A percentile compares a stretch with the other conserved stretches of the same genome.
Conservation (phyloP, 2,329 filamentous ascomycete species). For the Arachnomyces sp. region DNA sequence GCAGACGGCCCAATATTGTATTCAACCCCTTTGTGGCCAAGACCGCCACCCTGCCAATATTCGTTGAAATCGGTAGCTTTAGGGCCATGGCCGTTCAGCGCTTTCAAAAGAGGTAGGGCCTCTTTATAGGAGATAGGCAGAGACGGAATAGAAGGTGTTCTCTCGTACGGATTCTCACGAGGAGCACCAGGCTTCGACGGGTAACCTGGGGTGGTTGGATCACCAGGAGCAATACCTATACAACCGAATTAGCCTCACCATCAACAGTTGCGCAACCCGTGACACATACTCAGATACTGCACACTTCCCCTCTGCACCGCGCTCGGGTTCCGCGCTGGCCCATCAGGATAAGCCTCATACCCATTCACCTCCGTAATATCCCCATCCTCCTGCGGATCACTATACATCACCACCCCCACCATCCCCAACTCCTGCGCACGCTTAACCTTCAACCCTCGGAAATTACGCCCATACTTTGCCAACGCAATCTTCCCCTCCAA, state of each 20-base stretch:
- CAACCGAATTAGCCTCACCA: slow-evolving; percentile 12
- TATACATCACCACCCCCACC: slow-evolving; percentile 76
- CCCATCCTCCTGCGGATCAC: slow-evolving; percentile 83
- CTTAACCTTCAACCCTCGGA: slow-evolving; percentile 87
- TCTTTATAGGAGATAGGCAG: slow-evolving; percentile 84
- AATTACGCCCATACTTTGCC: slow-evolving; percentile 75
- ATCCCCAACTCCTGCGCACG: slow-evolving; percentile 84
- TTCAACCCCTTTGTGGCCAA: slow-evolving; percentile 69
- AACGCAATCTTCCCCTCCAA: slow-evolving; percentile 80
- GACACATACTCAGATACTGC: slow-evolving; percentile 64
- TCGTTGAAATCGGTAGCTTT: slow-evolving; percentile 64
- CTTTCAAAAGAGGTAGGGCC: slow-evolving; percentile 76
- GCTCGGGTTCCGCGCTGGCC: slow-evolving; percentile 78
- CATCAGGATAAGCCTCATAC: slow-evolving; percentile 68
- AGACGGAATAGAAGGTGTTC: slow-evolving; percentile 79
- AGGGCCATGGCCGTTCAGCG: slow-evolving; percentile 81
- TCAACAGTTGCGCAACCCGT: slow-evolving; percentile 1
- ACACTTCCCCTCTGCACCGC: slow-evolving; percentile 84
- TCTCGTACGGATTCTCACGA: slow-evolving; percentile 59
- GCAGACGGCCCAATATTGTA: slow-evolving; percentile 83
- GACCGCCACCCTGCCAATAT: slow-evolving; percentile 64
- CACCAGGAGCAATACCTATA: slow-evolving; percentile 51
- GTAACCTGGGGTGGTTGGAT: slow-evolving; percentile 90
- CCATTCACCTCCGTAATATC: slow-evolving; percentile 74
- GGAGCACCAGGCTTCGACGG: slow-evolving; percentile 84